Base-by-base conservation (phyloP, 2,329 filamentous ascomycete genomes). In the Tolypocladium ovalisporum region DNA sequence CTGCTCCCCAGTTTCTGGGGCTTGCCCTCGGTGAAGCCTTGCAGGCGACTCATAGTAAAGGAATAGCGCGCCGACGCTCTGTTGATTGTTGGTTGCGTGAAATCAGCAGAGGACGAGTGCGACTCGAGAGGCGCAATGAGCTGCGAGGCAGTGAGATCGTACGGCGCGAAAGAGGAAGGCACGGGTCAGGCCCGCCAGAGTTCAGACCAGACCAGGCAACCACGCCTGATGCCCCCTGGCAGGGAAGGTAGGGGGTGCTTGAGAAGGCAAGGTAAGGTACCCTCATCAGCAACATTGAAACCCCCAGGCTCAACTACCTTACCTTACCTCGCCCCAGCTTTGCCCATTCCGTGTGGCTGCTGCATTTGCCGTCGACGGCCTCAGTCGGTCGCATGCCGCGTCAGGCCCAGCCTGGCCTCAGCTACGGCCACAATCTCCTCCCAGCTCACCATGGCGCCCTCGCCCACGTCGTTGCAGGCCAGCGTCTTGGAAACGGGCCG, bases 371-470 rank as follows among this genome's bases (percentile, higher is more conserved):
- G 51, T 9, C 19, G 5, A 22, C 29, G 47, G 17, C 6, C 12
- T 35, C 47, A 51, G 29, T 51, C 19, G 27, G 17, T 22, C 19
- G 13, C 27, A 4, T 7, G 17, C 47, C 29, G 27, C 47, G 27
- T 32, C 47, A 66, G 52, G 0, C 62, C 67, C n/a, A 86, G 63
- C 57, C 76, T 70, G 12, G 78, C 68, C 67, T 88, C 82, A 55
- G 92, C 80, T 1, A 81, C 75, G 12, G 69, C 68, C 12, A 94
- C 89, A 68, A 96, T 88, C 58, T 86, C 80, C 58, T 75, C 80
- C 89, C 89, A 96, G 55, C 89, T 83, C 67, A 81, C 83, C 92
- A 96, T 96, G 1, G 84, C 91, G 4, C 91, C 91, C 44, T 82
- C 80, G 0, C 91, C 91, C 2, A 86, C 79, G 72, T 97, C 92